A percentile compares a stretch with the other conserved stretches of the same genome.
phyloP scores from a whole-genome alignment of 768 basidiomycete genomes.

The Calocera cornea region DNA sequence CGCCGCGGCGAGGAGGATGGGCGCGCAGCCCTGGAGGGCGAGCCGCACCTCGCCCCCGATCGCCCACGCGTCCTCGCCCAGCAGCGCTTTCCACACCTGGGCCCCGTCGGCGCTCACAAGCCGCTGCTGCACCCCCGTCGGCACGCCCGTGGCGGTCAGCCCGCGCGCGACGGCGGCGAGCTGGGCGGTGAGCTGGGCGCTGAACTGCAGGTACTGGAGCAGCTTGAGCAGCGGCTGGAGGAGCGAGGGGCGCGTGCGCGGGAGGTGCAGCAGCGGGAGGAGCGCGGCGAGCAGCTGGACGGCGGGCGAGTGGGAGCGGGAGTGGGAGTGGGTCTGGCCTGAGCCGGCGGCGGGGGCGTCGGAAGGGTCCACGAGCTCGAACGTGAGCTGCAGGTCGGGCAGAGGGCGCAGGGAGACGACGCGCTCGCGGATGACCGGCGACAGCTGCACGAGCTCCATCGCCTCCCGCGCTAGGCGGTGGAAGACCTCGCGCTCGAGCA shows the following conservation, averaged over 20 bases:
- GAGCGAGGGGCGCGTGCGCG: not conserved
- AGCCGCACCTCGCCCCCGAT: not conserved
- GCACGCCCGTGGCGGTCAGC: not conserved
- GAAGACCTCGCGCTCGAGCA: not conserved
- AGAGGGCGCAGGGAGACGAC: not conserved
- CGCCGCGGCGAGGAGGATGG: not conserved
- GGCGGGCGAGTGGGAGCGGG: not conserved
- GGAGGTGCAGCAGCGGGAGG: conserved; percentile 2
- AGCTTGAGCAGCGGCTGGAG: not conserved
- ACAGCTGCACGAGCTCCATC: not conserved
- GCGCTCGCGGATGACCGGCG: not conserved
- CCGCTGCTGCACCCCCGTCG: not conserved
- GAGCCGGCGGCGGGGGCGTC: not conserved
- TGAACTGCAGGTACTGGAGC: not conserved
- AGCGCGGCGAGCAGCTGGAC: not conserved
- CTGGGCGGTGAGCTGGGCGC: not conserved
- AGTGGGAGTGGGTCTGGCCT: not conserved
- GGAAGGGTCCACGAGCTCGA: not conserved
- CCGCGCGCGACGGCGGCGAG: not conserved
- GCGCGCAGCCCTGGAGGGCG: not conserved
- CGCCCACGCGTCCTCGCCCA: not conserved
- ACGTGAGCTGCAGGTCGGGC: not conserved
- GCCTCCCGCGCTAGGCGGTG: not conserved
- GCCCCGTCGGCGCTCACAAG: not conserved
- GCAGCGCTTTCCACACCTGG: not conserved